A percentile compares a stretch with the other conserved stretches of the same genome.
These are phyloP conservation scores for Helichrysum umbraculigerum DNA, from an alignment of 129 eudicot genomes.

Conservation along the genomic window DNA sequence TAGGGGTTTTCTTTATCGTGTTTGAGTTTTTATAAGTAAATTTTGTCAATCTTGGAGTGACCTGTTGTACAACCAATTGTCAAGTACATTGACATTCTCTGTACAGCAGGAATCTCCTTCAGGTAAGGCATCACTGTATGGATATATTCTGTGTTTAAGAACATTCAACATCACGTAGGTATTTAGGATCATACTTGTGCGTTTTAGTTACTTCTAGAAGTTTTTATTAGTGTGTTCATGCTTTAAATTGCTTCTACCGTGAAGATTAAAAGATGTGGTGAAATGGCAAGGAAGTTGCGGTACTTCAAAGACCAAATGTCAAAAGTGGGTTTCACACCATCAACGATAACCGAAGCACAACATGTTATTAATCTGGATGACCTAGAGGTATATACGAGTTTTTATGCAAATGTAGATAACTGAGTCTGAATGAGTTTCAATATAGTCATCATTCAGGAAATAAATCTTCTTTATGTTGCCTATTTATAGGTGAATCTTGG, in stretches of 20 bases:
- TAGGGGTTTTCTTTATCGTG: too few relatives aligned
- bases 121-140: too few relatives aligned
- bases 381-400: constrained; percentile 64
- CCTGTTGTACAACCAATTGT: too few relatives aligned
- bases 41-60: too few relatives aligned
- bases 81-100: too few relatives aligned
- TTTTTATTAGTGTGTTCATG: not conserved
- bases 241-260: constrained; percentile 26
- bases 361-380: constrained; percentile 61
- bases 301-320: constrained; percentile 86
- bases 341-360: constrained; percentile 40
- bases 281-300: constrained; percentile 87
- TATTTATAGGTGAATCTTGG: constrained; percentile 76
- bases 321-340: constrained; percentile 64
- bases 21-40: too few relatives aligned
- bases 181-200: not conserved
- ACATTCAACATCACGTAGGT: too few relatives aligned
- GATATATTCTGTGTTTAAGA: too few relatives aligned
- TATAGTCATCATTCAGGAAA: too few relatives aligned
- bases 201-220: too few relatives aligned
- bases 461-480: not conserved
- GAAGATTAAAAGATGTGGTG: constrained; percentile 94
- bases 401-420: not conserved
- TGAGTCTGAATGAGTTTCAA: too few relatives aligned
- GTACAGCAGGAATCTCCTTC: too few relatives aligned